Base-by-base conservation (phyloP, 495 filamentous ascomycete species). In the Tuber melanosporum region DNA sequence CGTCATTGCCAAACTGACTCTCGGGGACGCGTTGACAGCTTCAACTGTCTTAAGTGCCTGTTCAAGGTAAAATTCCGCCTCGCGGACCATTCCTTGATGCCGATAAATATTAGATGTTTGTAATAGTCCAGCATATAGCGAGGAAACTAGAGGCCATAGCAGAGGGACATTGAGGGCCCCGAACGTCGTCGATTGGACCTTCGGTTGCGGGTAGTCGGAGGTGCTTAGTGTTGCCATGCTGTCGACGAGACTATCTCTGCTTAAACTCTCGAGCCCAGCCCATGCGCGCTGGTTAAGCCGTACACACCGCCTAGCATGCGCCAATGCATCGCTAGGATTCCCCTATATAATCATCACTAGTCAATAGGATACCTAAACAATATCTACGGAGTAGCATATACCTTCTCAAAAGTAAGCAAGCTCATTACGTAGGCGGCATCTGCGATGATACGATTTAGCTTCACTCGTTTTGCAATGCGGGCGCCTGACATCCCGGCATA, bases 51-150 rank as follows among this genome's bases (percentile, higher is more conserved):
- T 93, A 72, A 92, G 86, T 1, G 93, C 93, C 82, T 97, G 91
- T 78, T 97, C 91, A 10, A 91, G 89, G 80, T 97, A 97, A 84
- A 94, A 95, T n/a, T 95, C 86, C 10, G 94, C 92, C 83, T 98
- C 96, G 72, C 92, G 91, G 79, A 94, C 92, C 83, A 97, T 88
- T 70, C 96, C 95, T 80, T 94, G 88, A 74, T 94, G 90, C 6
- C 92, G 89, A 75, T 92, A 97, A 22, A 96, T 84, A 36, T 86
- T 87, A 6, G 94, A 93, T 8, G 97, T 88, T 74, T 93, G 90
- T 71, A 89, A 81, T 44, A 95, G 84, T 71, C 89, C 88, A 8
- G 88, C 89, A 81, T 92, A 91, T 43, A 97, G 86, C 14, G 89
- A 89, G 46, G 89, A 87, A 52, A 96, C 89, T 10, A 97, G 86